Conservation (phyloP, 768 basidiomycete species). For the Boletus tomentosulus region DNA sequence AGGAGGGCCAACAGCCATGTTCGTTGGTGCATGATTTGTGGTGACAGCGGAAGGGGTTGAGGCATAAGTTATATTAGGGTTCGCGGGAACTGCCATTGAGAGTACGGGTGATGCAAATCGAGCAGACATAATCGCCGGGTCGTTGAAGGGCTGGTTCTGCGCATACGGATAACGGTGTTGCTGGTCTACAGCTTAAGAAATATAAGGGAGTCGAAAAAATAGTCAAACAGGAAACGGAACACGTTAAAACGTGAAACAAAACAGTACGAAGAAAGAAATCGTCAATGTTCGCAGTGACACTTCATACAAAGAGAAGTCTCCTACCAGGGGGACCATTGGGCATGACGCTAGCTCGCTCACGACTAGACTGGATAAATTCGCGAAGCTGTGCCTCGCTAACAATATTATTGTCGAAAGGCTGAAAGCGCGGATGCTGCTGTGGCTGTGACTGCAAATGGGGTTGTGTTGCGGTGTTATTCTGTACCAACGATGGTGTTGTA, state of each 20-base stretch:
- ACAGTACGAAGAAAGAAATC: conserved; percentile 26
- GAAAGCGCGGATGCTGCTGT: conserved; percentile 41
- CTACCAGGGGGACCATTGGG: conserved; percentile 42
- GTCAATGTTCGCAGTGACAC: conserved; percentile 30
- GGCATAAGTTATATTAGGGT: conserved; percentile 11
- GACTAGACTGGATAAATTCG: conserved; percentile 70
- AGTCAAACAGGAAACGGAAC: conserved; percentile 6
- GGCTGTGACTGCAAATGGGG: conserved; percentile 35
- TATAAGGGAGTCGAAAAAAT: conserved; percentile 13
- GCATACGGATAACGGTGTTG: conserved; percentile 32
- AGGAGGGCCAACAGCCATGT: conserved; percentile 53
- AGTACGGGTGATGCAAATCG: conserved; percentile 47
- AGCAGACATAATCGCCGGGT: conserved; percentile 80
- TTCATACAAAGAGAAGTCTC: conserved; percentile 43
- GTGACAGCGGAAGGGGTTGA: conserved; percentile 12
- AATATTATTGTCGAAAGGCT: conserved; percentile 48
- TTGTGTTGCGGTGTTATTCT: conserved; percentile 39
- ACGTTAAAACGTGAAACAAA: conserved; percentile 22
- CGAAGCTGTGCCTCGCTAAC: conserved; percentile 75
- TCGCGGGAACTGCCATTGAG: conserved; percentile 13
- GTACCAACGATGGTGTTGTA: conserved; percentile 46
- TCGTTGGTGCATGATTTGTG: conserved; percentile 10
- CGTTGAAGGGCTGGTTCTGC: conserved; percentile 52
- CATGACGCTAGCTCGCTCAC: conserved; percentile 45
- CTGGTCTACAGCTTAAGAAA: conserved; percentile 32